Conservation (phyloP, 352 stramenopile species). For the Globisporangium heterothallicum region DNA sequence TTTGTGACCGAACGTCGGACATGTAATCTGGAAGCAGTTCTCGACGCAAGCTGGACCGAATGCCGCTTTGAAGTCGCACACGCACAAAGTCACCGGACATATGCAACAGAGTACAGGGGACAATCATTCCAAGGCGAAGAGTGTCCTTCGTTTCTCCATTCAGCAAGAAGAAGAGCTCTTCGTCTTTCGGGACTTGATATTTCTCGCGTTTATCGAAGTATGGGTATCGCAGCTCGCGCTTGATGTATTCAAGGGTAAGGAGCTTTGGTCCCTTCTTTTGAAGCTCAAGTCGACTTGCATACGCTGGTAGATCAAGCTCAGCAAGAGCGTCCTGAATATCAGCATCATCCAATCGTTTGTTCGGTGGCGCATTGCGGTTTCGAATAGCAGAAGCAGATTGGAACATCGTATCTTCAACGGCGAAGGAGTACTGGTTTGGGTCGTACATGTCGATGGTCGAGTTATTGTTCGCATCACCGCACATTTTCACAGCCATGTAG, state of each 20-base stretch:
- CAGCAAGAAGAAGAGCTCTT: conserved; percentile 85
- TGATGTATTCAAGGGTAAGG: conserved; percentile 85
- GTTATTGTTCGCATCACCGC: conserved; percentile 88
- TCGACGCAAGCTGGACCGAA: conserved; percentile 72
- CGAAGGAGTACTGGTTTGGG: conserved; percentile 87
- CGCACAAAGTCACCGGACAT: conserved; percentile 82
- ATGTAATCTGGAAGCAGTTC: conserved; percentile 80
- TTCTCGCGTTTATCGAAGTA: conserved; percentile 87
- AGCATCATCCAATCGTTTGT: conserved; percentile 53
- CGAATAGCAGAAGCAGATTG: conserved; percentile 83
- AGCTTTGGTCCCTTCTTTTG: conserved; percentile 88
- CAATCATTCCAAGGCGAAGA: conserved; percentile 78
- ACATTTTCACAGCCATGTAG: conserved; percentile 91
- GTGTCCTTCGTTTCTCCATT: conserved; percentile 82
- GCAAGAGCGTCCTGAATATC: conserved; percentile 86
- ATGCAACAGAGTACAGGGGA: conserved; percentile 79
- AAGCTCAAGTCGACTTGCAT: conserved; percentile 78
- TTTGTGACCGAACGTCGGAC: conserved; percentile 43
- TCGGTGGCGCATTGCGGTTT: conserved; percentile 47
- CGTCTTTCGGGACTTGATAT: conserved; percentile 78
- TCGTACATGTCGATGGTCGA: conserved; percentile 90
- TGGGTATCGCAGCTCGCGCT: conserved; percentile 83
- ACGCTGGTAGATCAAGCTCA: conserved; percentile 82
- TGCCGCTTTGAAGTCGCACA: conserved; percentile 80
- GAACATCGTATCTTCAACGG: conserved; percentile 89